Evolutionary conservation across 2,329 filamentous ascomycete genomes (phyloP), one percentile per base, ranked within the genome.

Genomic region (Aspergillus pseudotamarii): DNA sequence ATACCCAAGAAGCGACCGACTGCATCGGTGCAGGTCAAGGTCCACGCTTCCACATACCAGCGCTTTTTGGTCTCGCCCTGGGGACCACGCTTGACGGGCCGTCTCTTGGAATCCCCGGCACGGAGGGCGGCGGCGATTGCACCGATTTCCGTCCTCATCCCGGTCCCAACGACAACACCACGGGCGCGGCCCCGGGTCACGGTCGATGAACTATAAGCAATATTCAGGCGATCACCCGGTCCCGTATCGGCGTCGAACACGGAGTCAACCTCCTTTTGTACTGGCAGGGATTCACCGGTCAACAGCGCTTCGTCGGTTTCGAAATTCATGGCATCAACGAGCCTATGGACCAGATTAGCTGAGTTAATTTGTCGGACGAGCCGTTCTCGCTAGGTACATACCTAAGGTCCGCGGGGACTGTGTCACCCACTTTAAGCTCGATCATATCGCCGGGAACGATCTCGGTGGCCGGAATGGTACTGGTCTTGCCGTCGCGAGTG

Each of bases 221-320:
- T 85, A 68, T 89, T 89, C 45, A 86, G 76, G 11, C 86, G 82
- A 69, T 89, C 86, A 43, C 86, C 86, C 38, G 85, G 84, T 2
- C 87, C 84, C 23, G 85, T 84, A 12, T 85, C 83, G 2, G 75
- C 72, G 5, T 80, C 76, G 65, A 87, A 87, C 9, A 70, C 70
- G 2, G 65, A 63, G 9, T 78, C 72, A 26, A 78, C 75, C 59
- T 85, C 80, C 77, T 89, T 85, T 69, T 80, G 82, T 0, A 89
- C 85, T 14, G 87, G 86, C 6, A 88, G 75, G 19, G 87, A 86
- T 75, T 89, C 87, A 58, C 87, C 87, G 8, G 87, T 89, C 30
- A 89, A 79, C 45, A 89, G 82, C 14, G 86, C 84, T 72, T 89
- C 87, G 66, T 96, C 92, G 63, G 90, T 91, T 65, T 91, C 90